Base-by-base conservation (phyloP, 2,329 filamentous ascomycete species). In the Calonectria pseudoturangicola region DNA sequence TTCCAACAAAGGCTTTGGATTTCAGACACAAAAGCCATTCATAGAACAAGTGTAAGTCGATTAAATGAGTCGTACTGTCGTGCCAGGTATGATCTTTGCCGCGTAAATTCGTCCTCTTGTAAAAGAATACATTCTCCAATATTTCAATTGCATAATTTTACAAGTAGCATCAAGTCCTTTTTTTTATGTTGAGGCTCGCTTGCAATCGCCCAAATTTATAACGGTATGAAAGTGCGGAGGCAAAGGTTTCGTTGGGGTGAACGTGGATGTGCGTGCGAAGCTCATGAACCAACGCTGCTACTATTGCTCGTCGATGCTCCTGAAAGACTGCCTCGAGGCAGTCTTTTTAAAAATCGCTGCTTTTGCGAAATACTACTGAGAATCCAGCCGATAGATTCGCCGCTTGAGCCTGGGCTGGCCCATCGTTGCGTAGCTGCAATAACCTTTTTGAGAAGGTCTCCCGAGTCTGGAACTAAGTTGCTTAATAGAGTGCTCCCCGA, bases 331-430 rank as follows among this genome's bases (percentile, higher is more conserved):
- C 25, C 39, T 16, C 58, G n/a, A 10, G 41, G 58, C 18, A 45
- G 3, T 27, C 28, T 63, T 43, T 30, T 43, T 45, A 33, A 45
- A 45, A 65, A 65, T 6, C 62, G 62, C 30, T 65, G 62, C 18
- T 65, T 65, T 15, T 65, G 62, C 7, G 30, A 65, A n/a, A 65
- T 65, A 21, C 41, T 30, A 18, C 28, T 65, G 4, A 65, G 30
- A 8, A 65, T 65, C 62, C 43, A 65, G 1, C 62, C 62, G 10
- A 48, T 65, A 2, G 62, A 65, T 18, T 65, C 62, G 15, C 41
- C 62, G 10, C 62, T 65, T 1, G 62, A 65, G 15, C 62, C 62
- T 7, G 62, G 62, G 9, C 43, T 65, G 15, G 62, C 62, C 62
- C 62, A 65, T 18, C 62, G 18, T 15, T 65, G 62, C 12, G 62